Base-by-base conservation (phyloP, 2,329 filamentous ascomycete genomes). In the Aureobasidium zeae region DNA sequence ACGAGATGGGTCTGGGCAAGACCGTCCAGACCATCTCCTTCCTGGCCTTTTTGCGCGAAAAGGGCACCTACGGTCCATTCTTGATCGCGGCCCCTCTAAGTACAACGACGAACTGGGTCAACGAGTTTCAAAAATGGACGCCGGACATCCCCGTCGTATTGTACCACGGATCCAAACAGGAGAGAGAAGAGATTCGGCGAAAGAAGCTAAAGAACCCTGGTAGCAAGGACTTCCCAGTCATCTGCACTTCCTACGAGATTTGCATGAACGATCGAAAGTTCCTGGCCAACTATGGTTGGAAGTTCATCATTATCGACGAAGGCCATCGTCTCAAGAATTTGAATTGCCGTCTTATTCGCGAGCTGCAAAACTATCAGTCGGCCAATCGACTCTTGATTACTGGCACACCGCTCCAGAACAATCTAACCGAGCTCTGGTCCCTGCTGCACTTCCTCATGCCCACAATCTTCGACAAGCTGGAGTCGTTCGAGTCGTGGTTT, bases 231-330 rank as follows among this genome's bases (percentile, higher is more conserved):
- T 98, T 96, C 49, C 91, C 91, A 0, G 81, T 98, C 1, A 83
- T 96, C 1, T 88, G 88, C 56, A 98, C 91, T 0, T 93, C 83
- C 28, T 96, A 96, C 55, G 91, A 98, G 59, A 95, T 98, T 58
- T 88, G 93, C 43, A 81, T 98, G 64, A 81, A 86, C 54, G 91
- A 98, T 58, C 79, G 85, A 26, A 82, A 86, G 41, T 81, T 81
- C 25, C 67, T 98, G 4, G 79, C 79, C 0, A 81, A 83, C 46
- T 89, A 94, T 45, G 82, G 87, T 25, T 98, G 91, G 91, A 86
- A 93, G 43, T 95, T 94, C 54, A 95, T 98, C 56, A 91, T 98
- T 52, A 94, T 98, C 49, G 89, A 98, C 53, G 91, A 98, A 64
- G 91, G 91, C 0, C 91, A 98, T 59, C 82, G 91, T 1, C 80